Percentiles rank a stretch among this genome's conserved stretches.
phyloP scores from a whole-genome alignment of 257 asterid species.

The Solanum arcanum region DNA sequence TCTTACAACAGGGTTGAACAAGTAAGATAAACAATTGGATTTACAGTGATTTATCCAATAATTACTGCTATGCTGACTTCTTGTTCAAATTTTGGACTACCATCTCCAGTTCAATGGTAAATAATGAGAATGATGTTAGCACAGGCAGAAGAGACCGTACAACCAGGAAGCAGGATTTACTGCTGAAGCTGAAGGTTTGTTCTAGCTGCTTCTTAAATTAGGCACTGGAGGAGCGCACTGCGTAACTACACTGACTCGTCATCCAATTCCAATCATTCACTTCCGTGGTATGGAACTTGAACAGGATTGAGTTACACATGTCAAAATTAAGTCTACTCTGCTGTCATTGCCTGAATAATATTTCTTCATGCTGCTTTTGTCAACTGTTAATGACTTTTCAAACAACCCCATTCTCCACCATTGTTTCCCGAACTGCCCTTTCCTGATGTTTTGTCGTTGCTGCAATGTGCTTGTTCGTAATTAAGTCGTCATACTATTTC shows the following conservation, averaged over 20 bases:
- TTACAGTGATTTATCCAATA: not conserved
- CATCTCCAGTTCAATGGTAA: not conserved
- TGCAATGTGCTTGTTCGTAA: not conserved
- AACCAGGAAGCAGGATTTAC: not conserved
- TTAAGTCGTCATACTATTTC: not conserved
- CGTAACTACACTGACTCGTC: not conserved
- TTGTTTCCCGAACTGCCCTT: not conserved
- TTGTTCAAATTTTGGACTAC: not conserved
- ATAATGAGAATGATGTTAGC: not conserved
- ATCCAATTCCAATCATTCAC: not conserved
- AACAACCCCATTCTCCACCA: not conserved
- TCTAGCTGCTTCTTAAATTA: not conserved
- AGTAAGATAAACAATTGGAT: not conserved
- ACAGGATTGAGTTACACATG: not conserved
- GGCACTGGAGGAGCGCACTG: not conserved
- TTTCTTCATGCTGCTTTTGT: not conserved
- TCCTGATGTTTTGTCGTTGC: not conserved
- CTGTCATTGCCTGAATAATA: not conserved
- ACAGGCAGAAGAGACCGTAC: not conserved
- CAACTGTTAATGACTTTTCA: not conserved
- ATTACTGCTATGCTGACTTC: not conserved
- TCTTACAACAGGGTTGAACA: not conserved
- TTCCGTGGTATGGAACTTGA: not conserved
- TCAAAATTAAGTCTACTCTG: not conserved
- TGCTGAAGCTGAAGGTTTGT: not conserved